Base-by-base conservation (phyloP, 2,329 filamentous ascomycete species). In the Anisogramma anomala region DNA sequence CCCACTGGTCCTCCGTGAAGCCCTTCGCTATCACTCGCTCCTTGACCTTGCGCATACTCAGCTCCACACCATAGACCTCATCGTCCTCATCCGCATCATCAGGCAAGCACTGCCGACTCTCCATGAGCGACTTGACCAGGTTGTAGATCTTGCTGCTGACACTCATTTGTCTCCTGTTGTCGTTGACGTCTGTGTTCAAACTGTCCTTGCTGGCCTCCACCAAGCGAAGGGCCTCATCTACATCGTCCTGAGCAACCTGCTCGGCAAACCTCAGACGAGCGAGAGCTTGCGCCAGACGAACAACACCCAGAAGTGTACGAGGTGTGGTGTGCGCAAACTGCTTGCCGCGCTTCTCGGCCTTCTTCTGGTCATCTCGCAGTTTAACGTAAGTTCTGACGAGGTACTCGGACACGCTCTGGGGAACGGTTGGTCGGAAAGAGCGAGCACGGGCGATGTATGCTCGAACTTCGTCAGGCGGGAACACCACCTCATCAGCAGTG, bases 371-470 rank as follows among this genome's bases (percentile, higher is more conserved):
- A 55, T 94, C 86, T 39, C 91, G 82, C 71, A 98, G 82, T 47
- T 85, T 83, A 23, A 98, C 91, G 58, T 98, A 98, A 0, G 89
- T 93, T 58, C 89, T 91, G 41, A 94, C 84, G 69, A 98, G 86
- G 67, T 98, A 98, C 58, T 98, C 91, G 0, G 85, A 88, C 3
- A 95, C 85, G 6, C 74, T 71, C 54, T 81, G 82, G 1, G 89
- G 86, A 4, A 98, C 84, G 0, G 80, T 77, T 6, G 91, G 91
- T 10, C 89, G 79, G 73, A 80, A 95, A 13, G 82, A 85, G 39
- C 91, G 82, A 2, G 91, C 91, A 56, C 89, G 84, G 9, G 91
- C 89, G 45, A 98, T 84, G 68, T 94, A 98, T 52, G 94, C 87
- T 42, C 91, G 84, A 37, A 98, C 89, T 64, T 98, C 91, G 50